Conservation (phyloP, 2,329 filamentous ascomycete genomes). For the Lachnum nothofagi region DNA sequence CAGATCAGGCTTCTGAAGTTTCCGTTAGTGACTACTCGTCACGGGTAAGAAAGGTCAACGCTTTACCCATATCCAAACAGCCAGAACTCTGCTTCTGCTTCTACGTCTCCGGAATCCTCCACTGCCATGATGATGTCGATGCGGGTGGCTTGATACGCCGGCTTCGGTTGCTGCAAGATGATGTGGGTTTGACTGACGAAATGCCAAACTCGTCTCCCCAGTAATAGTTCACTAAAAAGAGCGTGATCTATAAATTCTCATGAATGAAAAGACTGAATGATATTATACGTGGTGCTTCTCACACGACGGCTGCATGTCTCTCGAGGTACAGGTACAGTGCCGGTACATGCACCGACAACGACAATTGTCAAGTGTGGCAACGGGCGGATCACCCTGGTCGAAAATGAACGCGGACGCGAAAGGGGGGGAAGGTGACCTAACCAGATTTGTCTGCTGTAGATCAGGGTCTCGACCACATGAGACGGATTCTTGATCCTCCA, state of each 20-base stretch:
- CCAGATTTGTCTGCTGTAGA: background rate
- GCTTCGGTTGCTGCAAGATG: background rate
- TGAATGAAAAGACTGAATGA: no score
- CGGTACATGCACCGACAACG: no score
- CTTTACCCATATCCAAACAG: conserved; percentile 91
- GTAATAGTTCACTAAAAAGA: no score
- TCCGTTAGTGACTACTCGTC: background rate
- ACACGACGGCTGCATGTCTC: no score
- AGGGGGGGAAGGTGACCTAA: background rate
- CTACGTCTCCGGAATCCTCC: conserved; percentile 4
- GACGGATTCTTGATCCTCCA: background rate
- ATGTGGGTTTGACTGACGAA: no score
- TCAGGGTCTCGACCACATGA: conserved; percentile 3
- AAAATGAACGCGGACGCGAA: background rate
- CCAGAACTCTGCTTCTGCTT: conserved; percentile 68
- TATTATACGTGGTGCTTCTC: no score
- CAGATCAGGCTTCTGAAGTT: conserved; percentile 78
- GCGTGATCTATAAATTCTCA: no score
- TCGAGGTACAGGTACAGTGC: no score
- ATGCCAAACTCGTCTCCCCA: no score
- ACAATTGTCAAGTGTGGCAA: no score
- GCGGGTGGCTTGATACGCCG: background rate
- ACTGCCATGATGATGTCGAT: conserved; percentile 5
- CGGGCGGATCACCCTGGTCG: background rate
- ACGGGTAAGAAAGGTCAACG: conserved; percentile 8